Percentiles rank a stretch among this genome's conserved stretches.
Evolutionary conservation across 2,329 filamentous ascomycete genomes (phyloP).

Genomic region (Aspergillus unguis): DNA sequence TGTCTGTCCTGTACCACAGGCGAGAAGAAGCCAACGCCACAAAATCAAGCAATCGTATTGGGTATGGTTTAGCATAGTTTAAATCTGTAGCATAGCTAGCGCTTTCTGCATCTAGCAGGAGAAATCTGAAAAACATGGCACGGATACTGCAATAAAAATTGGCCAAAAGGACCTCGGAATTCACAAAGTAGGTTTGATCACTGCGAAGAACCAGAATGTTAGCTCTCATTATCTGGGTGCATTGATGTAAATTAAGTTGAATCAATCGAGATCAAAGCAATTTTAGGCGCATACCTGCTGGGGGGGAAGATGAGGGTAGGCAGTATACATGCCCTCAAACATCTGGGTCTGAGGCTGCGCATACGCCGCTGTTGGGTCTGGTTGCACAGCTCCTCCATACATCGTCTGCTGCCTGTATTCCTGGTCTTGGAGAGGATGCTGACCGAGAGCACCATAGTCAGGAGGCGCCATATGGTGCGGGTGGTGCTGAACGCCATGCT

Average conservation of each 20-base stretch:
- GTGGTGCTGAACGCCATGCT: constrained; percentile 52
- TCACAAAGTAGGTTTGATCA: not conserved
- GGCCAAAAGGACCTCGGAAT: not conserved
- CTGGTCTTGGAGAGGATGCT: constrained; percentile 65
- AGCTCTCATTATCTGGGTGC: too few relatives aligned
- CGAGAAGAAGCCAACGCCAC: not conserved
- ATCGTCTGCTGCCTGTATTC: constrained; percentile 80
- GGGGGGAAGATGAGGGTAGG: constrained; percentile 72
- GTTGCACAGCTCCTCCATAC: constrained; percentile 76
- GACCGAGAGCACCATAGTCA: constrained; percentile 57
- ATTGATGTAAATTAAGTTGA: too few relatives aligned
- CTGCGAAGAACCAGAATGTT: not conserved
- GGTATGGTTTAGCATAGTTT: constrained; percentile 4
- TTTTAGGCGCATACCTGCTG: constrained; percentile 62
- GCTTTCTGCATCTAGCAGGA: not conserved
- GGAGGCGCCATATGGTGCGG: constrained; percentile 56
- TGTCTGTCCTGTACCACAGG: not conserved
- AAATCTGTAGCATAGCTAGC: constrained; percentile 2
- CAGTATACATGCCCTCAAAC: constrained; percentile 81
- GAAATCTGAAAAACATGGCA: too few relatives aligned
- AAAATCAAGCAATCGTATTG: constrained; percentile 1
- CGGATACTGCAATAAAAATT: not conserved
- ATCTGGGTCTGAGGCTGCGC: constrained; percentile 72
- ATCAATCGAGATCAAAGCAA: too few relatives aligned
- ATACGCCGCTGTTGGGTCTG: constrained; percentile 68